Conservation (phyloP, 2,329 filamentous ascomycete genomes). For the Trichophyton mentagrophytes region DNA sequence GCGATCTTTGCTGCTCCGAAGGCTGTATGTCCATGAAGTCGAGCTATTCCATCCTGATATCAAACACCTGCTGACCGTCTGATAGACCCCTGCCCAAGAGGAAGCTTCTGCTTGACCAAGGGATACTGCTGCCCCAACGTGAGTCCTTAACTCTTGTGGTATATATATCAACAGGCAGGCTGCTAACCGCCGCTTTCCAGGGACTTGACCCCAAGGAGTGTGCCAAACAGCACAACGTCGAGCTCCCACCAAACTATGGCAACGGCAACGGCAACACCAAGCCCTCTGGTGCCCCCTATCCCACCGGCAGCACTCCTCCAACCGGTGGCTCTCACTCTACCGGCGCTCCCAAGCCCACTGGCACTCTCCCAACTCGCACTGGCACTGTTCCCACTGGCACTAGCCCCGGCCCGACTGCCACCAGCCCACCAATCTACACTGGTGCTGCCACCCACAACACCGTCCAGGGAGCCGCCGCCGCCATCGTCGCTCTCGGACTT, state of each 20-base stretch:
- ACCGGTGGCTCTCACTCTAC: slow-evolving; percentile 2
- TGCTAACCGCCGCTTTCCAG: slow-evolving; percentile 2
- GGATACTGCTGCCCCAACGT: slow-evolving; percentile 14
- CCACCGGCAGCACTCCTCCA: not conserved
- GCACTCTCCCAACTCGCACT: not conserved
- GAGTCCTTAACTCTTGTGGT: not conserved
- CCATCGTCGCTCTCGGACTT: slow-evolving; percentile 10
- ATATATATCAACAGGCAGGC: not conserved
- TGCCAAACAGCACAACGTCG: slow-evolving; percentile 9
- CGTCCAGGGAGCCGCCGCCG: slow-evolving; percentile 6
- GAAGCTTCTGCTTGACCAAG: slow-evolving; percentile 12
- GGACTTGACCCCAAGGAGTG: slow-evolving; percentile 10
- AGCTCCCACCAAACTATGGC: not conserved
- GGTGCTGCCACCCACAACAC: slow-evolving; percentile 8
- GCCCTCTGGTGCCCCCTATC: not conserved
- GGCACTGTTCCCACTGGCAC: not conserved
- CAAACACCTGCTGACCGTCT: not conserved
- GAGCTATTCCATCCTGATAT: not conserved
- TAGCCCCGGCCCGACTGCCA: not conserved
- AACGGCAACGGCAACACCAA: not conserved
- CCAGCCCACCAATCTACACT: slow-evolving; percentile 6
- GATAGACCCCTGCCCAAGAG: slow-evolving; percentile 12
- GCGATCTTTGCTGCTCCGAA: slow-evolving; percentile 16
- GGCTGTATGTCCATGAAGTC: slow-evolving; percentile 12
- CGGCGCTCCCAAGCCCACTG: not conserved